Evolutionary conservation across 345 rosid species (phyloP).

Genomic region (Eucalyptus tenuipes): DNA sequence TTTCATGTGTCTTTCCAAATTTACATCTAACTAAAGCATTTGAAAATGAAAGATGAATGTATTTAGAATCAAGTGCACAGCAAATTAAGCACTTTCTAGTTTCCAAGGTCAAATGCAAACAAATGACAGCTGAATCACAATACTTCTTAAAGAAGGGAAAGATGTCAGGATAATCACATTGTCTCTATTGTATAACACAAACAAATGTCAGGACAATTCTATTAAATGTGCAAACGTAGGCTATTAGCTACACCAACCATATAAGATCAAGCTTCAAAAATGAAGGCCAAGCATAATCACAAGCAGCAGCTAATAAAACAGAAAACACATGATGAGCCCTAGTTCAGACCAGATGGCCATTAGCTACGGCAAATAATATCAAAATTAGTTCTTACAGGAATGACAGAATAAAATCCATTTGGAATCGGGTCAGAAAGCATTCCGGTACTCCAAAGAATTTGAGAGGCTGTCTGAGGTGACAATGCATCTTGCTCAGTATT

Average conservation of each 20-base stretch:
- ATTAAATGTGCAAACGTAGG: background rate
- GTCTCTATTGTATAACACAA: background rate
- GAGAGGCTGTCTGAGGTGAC: conserved; percentile 64
- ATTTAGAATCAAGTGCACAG: background rate
- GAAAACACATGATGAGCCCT: background rate
- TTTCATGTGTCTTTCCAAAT: background rate
- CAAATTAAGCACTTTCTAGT: background rate
- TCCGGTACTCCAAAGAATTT: conserved; percentile 87
- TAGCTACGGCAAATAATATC: background rate
- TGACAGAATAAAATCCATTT: conserved; percentile 82
- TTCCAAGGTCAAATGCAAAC: background rate
- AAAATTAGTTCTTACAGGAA: conserved; percentile 34
- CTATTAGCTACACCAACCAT: background rate
- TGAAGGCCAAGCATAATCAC: background rate
- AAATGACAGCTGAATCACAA: background rate
- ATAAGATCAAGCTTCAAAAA: background rate
- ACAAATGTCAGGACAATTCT: background rate
- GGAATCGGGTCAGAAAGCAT: conserved; percentile 73
- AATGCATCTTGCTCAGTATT: conserved; percentile 50
- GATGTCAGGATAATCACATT: background rate
- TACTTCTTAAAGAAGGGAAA: background rate
- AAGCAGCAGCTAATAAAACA: background rate
- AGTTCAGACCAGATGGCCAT: background rate
- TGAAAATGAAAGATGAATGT: background rate
- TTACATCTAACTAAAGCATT: background rate